Conservation (phyloP, 2,329 filamentous ascomycete species). For the Aureobasidium sp. region DNA sequence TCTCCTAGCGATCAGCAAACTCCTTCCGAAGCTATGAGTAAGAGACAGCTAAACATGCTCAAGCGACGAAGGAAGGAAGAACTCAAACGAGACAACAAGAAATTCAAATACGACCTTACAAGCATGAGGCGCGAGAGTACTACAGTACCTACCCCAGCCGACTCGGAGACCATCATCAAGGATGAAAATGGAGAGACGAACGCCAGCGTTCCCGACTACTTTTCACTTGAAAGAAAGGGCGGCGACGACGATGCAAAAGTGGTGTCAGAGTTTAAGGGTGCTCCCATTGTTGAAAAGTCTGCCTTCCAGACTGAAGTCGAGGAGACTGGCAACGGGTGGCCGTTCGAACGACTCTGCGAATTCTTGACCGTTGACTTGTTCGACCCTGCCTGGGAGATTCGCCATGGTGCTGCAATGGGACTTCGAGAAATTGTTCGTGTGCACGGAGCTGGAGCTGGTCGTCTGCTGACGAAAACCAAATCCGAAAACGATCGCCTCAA, state of each 20-base stretch:
- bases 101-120: slow-evolving; percentile 69
- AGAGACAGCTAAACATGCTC: slow-evolving; percentile 85
- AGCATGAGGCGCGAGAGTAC: slow-evolving; percentile 50
- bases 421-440: slow-evolving; percentile 83
- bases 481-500: slow-evolving; percentile 73
- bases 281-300: slow-evolving; percentile 71
- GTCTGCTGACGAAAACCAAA: slow-evolving; percentile 59
- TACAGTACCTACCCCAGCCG: slow-evolving; percentile 44
- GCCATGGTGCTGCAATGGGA: slow-evolving; percentile 93
- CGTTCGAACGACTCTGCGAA: slow-evolving; percentile 86
- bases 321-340: slow-evolving; percentile 79
- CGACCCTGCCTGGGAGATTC: slow-evolving; percentile 87
- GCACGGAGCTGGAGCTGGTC: slow-evolving; percentile 84
- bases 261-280: slow-evolving; percentile 90
- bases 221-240: slow-evolving; percentile 74
- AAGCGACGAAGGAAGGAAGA: slow-evolving; percentile 92
- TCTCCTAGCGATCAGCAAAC: slow-evolving; percentile 34
- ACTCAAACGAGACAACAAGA: slow-evolving; percentile 80
- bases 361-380: slow-evolving; percentile 92
- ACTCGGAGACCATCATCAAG: slow-evolving; percentile 47
- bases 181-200: slow-evolving; percentile 48
- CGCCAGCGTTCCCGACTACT: slow-evolving; percentile 58
- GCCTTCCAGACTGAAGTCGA: slow-evolving; percentile 71
- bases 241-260: slow-evolving; percentile 87
- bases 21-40: slow-evolving; percentile 71